Base-by-base conservation (phyloP, 192 early-diverging fungal species). In the Mortierella hygrophila region DNA sequence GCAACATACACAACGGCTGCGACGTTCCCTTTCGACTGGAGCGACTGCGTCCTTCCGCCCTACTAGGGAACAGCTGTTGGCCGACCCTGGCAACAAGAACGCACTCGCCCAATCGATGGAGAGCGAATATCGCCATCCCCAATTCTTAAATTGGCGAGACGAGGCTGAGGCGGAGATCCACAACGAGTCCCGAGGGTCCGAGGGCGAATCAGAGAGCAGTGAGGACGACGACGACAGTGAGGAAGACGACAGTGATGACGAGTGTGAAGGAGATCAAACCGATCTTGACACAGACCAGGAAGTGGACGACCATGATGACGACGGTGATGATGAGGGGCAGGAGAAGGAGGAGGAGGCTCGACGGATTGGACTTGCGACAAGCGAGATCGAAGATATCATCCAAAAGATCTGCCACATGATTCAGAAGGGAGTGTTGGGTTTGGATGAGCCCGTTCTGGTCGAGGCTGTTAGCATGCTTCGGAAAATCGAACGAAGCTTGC, bases 401-500 rank as follows among this genome's bases (percentile, higher is more conserved):
- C 84, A 86, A 40, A 86, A 86, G 49, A 42, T 86, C n/a, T 86
- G 84, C 44, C 52, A 42, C 6, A 80, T 86, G 79, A 81, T 81
- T 32, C 84, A 86, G 47, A 86, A 81, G 41, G 79, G 84, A 3
- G 84, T 81, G 21, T 47, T 86, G 42, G 84, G 74, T 11, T 41
- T 86, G 38, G 78, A 86, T 42, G 84, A 86, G 42, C 79, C 84
- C 55, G 68, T 86, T 16, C 26, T 86, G 75, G 41, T 86, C 1
- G 78, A 80, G 23, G 84, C 84, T 16, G 76, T 86, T 18, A 74
- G 78, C 38, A 74, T 76, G 47, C 74, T 86, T 47, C 84, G 84
- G 13, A 77, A 72, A 40, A 86, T 86, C 57, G 84, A 86, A 44
- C 78, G 78, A 8, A 76, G 79, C 1, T 35, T 86, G 46, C 77